Percentiles rank a stretch among this genome's conserved stretches.
These are phyloP conservation scores for Hypholoma sublateritium DNA, from an alignment of 768 basidiomycete genomes.

Conservation along the genomic window DNA sequence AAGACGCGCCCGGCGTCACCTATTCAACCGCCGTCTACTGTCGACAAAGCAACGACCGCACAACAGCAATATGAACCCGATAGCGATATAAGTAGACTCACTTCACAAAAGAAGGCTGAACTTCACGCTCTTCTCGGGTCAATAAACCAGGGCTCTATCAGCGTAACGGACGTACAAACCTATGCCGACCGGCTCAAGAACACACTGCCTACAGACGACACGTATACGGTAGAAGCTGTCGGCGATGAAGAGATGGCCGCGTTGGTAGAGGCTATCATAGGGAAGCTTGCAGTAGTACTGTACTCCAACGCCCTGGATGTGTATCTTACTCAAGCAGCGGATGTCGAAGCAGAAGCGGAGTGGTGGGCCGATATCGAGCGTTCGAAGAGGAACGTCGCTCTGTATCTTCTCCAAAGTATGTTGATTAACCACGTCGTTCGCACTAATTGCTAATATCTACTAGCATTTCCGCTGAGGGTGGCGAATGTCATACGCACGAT, in stretches of 20 bases:
- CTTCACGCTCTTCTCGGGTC: conserved; percentile 40
- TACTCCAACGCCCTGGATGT: conserved; percentile 68
- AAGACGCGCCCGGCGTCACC: conserved; percentile 21
- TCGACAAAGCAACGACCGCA: not conserved
- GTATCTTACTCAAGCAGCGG: conserved; percentile 64
- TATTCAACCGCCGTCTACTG: conserved; percentile 4
- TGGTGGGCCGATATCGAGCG: conserved; percentile 82
- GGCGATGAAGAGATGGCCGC: conserved; percentile 34
- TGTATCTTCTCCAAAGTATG: conserved; percentile 82
- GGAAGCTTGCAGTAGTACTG: conserved; percentile 51
- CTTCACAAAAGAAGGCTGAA: conserved; percentile 25
- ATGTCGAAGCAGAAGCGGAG: conserved; percentile 73
- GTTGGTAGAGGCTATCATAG: conserved; percentile 43
- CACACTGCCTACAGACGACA: conserved; percentile 17
- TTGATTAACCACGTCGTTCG: conserved; percentile 9
- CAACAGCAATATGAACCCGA: not conserved
- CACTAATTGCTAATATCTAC: conserved; percentile 7
- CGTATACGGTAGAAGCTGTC: not conserved
- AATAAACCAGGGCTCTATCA: conserved; percentile 25
- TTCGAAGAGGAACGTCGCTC: conserved; percentile 51
- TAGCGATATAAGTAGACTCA: not conserved
- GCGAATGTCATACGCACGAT: conserved; percentile 36
- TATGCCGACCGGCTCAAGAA: conserved; percentile 22
- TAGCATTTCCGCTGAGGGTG: conserved; percentile 49
- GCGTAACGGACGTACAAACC: conserved; percentile 26